phyloP scores from a whole-genome alignment of 192 early-diverging fungal species.

The Podila verticillata region DNA sequence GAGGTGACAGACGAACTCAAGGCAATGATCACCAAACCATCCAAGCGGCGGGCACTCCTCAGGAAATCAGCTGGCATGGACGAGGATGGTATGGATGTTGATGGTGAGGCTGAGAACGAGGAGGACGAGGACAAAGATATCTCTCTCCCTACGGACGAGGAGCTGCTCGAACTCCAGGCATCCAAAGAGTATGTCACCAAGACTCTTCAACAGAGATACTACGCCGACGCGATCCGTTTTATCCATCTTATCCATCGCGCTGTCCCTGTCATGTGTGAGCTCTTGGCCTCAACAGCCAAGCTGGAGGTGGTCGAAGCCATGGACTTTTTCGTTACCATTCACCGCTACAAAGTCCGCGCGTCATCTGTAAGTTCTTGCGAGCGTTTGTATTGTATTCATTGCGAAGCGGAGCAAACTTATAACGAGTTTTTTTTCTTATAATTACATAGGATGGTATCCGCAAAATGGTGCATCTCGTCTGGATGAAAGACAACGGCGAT shows the following conservation, averaged over 20 bases:
- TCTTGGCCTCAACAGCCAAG: slow-evolving; percentile 90
- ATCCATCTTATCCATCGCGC: slow-evolving; percentile 81
- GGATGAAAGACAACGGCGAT: slow-evolving; percentile 76
- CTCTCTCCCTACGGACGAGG: slow-evolving; percentile 42
- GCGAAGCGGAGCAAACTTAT: no score
- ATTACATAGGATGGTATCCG: slow-evolving; percentile 83
- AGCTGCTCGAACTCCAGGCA: slow-evolving; percentile 22
- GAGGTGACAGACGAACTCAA: slow-evolving; percentile 77
- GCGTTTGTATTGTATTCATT: no score
- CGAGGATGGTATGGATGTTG: slow-evolving; percentile 40
- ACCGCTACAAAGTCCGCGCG: slow-evolving; percentile 86
- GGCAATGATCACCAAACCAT: slow-evolving; percentile 54
- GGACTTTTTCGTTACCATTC: slow-evolving; percentile 90
- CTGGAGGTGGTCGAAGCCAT: slow-evolving; percentile 96
- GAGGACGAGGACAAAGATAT: slow-evolving; percentile 41
- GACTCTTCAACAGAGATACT: slow-evolving; percentile 73
- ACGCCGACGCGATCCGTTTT: slow-evolving; percentile 90
- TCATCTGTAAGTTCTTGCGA: slow-evolving; percentile 64
- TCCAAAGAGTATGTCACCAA: slow-evolving; percentile 31
- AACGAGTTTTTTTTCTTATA: neutral
- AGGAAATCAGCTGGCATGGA: slow-evolving; percentile 23
- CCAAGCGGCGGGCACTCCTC: slow-evolving; percentile 20
- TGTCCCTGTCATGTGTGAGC: slow-evolving; percentile 80
- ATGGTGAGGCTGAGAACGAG: slow-evolving; percentile 37
- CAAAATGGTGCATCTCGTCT: slow-evolving; percentile 97